phyloP scores from a whole-genome alignment of 495 filamentous ascomycete species.

The Trichoderma virens region DNA sequence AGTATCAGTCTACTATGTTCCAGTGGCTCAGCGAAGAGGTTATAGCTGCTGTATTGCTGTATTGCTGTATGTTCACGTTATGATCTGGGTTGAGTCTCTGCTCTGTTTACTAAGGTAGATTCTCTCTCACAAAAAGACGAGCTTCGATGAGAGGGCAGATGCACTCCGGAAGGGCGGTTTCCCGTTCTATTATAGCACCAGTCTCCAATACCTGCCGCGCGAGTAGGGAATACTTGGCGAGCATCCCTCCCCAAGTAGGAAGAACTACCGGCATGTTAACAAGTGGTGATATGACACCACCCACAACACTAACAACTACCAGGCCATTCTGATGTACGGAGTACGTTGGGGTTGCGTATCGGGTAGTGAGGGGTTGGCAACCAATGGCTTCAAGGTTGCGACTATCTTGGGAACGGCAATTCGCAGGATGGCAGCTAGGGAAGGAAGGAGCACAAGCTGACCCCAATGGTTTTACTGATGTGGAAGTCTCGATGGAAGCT shows the following conservation, averaged over 20 bases:
- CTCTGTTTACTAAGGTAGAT: background rate
- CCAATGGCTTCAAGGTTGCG: background rate
- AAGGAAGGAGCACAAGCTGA: background rate
- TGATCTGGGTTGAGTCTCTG: too few species aligned
- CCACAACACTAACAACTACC: background rate
- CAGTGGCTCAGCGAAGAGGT: background rate
- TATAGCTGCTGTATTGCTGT: background rate
- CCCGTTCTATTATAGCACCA: too few species aligned
- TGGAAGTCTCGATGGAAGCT: background rate
- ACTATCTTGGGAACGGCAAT: background rate
- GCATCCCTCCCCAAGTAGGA: background rate
- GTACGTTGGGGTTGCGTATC: constrained; percentile 13
- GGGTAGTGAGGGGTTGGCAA: background rate
- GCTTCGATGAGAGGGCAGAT: constrained; percentile 3
- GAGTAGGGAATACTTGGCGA: background rate
- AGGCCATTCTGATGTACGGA: background rate
- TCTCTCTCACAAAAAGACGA: background rate
- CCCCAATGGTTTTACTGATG: background rate
- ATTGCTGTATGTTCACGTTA: too few species aligned
- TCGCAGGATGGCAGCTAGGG: background rate
- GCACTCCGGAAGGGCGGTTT: too few species aligned
- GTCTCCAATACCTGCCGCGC: background rate
- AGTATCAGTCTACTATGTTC: background rate
- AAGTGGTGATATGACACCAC: background rate
- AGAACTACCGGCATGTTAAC: background rate